These are phyloP conservation scores for Euclidium syriacum DNA, from an alignment of 345 rosid genomes.

Conservation along the genomic window DNA sequence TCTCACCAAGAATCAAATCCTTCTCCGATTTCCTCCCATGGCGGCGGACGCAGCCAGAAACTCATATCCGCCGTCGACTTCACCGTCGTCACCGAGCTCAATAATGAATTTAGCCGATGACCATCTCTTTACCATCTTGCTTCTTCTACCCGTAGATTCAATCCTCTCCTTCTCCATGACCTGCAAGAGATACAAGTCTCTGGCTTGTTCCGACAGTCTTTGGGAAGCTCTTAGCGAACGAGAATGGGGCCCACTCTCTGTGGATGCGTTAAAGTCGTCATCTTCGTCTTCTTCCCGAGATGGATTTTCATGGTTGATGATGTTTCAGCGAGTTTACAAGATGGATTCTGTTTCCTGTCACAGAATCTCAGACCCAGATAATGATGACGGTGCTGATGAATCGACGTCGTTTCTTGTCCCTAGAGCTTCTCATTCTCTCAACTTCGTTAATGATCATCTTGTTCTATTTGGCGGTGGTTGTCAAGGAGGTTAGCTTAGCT, in stretches of 20 bases:
- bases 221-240: conserved; percentile 78
- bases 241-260: conserved; percentile 61
- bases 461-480: conserved; percentile 91
- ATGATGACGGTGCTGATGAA: not conserved
- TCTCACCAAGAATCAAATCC: conserved; percentile 11
- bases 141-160: conserved; percentile 72
- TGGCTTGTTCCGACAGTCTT: conserved; percentile 51
- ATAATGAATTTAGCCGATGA: conserved; percentile 47
- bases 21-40: conserved; percentile 17
- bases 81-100: conserved; percentile 9
- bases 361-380: conserved; percentile 38
- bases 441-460: conserved; percentile 77
- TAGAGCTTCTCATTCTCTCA: conserved; percentile 95
- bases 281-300: conserved; percentile 30
- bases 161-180: conserved; percentile 64
- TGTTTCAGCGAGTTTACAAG: conserved; percentile 48
- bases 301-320: conserved; percentile 59
- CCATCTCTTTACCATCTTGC: conserved; percentile 73
- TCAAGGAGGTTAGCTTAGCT: conserved; percentile 70
- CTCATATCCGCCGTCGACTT: conserved; percentile 12
- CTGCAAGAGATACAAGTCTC: conserved; percentile 54
- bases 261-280: conserved; percentile 51
- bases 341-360: conserved; percentile 63
- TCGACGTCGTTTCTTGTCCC: conserved; percentile 50
- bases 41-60: conserved; percentile 16